Base-by-base conservation (phyloP, 2,329 filamentous ascomycete species). In the Trichophyton equinum region DNA sequence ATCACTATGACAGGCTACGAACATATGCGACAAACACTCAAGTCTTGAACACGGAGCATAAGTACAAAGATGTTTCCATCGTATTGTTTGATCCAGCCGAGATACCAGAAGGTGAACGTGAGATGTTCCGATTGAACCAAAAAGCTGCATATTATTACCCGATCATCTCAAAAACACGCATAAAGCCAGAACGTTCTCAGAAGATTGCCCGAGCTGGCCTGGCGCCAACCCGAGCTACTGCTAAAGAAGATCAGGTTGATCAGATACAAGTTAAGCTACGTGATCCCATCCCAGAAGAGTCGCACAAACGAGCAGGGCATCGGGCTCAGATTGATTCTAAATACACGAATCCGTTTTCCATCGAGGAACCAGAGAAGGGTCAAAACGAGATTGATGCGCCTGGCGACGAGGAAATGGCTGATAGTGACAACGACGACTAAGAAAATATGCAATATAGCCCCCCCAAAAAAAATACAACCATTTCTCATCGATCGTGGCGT, bases 91-190 rank as follows among this genome's bases (percentile, higher is more conserved):
- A 85, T 65, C 76, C 78, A 0, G 75, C 65, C 15, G 66, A 72
- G 55, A 64, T 65, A 18, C 67, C 69, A 30, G 64, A 65, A 49
- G 55, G 62, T 11, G 51, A 40, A 18, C 53, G 57, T 9, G 30
- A 55, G 13, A 38, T 27, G 22, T 47, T 55, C 20, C 64, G 67
- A 6, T 65, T 69, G 20, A 76, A 73, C 62, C 74, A 75, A 58
- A 81, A 80, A 67, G 83, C 76, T 1, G 83, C 83, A 13, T 86
- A 84, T 69, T 83, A 83, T 69, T 85, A 85, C 63, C 82, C 83
- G 0, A 80, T 86, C 60, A 71, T 79, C 20, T 78, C 80, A 67
- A 79, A 80, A 68, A 80, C 79, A n/a, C 77, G 76, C 22, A 74
- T 86, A 56, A 81, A 79, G 70, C 77, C 77, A 4, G 76, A 78